Evolutionary conservation across 177 flowering plant genomes (phyloP).

Genomic region (Vitis hybrid): DNA sequence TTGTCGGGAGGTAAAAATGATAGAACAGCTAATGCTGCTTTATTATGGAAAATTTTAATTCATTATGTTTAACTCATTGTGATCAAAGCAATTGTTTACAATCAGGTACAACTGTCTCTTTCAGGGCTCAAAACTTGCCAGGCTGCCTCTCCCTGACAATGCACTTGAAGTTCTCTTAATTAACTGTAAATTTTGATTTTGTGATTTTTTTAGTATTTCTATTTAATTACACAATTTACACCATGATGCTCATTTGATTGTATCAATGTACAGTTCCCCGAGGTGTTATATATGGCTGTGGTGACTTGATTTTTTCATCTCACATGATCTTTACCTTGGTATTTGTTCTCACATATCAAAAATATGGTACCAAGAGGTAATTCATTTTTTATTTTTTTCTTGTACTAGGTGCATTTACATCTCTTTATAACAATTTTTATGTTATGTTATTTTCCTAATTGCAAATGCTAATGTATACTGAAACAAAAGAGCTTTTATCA

Average conservation of each 20-base stretch:
- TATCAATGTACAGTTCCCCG: constrained; percentile 63
- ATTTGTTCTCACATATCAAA: constrained; percentile 72
- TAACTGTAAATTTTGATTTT: constrained; percentile 40
- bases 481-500: too few species aligned
- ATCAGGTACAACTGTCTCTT: constrained; percentile 12
- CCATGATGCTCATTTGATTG: constrained; percentile 5
- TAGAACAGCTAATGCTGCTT: too few species aligned
- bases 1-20: constrained; percentile 74
- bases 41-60: neutral
- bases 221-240: neutral
- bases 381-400: too few species aligned
- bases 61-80: neutral
- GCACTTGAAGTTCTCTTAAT: constrained; percentile 65
- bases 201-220: neutral
- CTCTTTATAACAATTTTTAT: too few species aligned
- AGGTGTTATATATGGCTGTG: constrained; percentile 84
- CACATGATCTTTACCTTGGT: constrained; percentile 87
- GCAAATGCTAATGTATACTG: too few species aligned
- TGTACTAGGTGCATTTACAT: too few species aligned
- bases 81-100: constrained; percentile 5
- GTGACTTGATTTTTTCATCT: constrained; percentile 86
- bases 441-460: too few species aligned
- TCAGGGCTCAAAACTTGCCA: constrained; percentile 87
- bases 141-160: constrained; percentile 72
- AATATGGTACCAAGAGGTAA: constrained; percentile 74